phyloP scores from a whole-genome alignment of 2,329 filamentous ascomycete genomes.

The Neonectria hederae region DNA sequence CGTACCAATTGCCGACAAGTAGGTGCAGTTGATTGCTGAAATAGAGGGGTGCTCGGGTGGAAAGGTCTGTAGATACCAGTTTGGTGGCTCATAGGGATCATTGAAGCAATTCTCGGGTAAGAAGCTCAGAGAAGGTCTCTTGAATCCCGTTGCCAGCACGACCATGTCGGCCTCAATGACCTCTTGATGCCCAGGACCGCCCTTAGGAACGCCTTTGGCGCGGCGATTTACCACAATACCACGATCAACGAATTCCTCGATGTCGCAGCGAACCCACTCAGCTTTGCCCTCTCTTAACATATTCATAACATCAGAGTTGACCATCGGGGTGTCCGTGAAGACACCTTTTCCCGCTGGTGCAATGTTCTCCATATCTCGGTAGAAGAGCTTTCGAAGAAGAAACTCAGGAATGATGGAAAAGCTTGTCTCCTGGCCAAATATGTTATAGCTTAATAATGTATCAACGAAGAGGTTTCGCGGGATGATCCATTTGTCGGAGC shows the following conservation, averaged over 20 bases:
- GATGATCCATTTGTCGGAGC: constrained; percentile 89
- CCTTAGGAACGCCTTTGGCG: constrained; percentile 75
- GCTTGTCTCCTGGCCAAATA: constrained; percentile 79
- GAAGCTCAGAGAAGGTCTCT: constrained; percentile 77
- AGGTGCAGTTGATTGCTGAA: constrained; percentile 85
- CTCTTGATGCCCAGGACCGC: constrained; percentile 75
- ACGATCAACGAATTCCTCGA: constrained; percentile 69
- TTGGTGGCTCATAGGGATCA: constrained; percentile 79
- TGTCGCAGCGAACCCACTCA: constrained; percentile 84
- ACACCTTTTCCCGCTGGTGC: constrained; percentile 75
- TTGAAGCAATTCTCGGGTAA: constrained; percentile 77
- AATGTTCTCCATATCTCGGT: constrained; percentile 80
- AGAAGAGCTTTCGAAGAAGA: constrained; percentile 81
- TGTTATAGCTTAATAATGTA: constrained; percentile 77
- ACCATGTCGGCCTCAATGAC: constrained; percentile 77
- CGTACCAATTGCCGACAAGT: constrained; percentile 84
- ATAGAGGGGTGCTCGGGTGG: constrained; percentile 77
- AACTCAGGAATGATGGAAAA: constrained; percentile 82
- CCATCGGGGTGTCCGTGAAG: constrained; percentile 89
- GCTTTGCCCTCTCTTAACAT: constrained; percentile 77
- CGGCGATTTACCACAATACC: constrained; percentile 79
- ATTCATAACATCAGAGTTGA: constrained; percentile 82
- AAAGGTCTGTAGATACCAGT: constrained; percentile 91
- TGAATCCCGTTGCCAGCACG: constrained; percentile 85
- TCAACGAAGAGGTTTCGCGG: constrained; percentile 82